phyloP scores from a whole-genome alignment of 1,284 basidiomycete genomes.

The Retiboletus flavoniger region DNA sequence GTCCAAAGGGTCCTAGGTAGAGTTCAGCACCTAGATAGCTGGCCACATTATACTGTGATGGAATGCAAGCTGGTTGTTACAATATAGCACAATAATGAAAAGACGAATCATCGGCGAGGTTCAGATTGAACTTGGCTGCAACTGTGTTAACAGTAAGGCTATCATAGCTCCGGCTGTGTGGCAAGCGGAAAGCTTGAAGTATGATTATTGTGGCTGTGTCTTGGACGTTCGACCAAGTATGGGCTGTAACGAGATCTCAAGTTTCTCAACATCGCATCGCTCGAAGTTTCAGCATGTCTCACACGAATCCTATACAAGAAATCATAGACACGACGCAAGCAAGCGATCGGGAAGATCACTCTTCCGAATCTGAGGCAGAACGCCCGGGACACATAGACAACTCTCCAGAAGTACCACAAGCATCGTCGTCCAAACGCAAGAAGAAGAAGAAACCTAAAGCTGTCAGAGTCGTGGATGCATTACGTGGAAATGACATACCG shows the following conservation, averaged over 20 bases:
- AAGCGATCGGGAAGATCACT: constrained; percentile 33
- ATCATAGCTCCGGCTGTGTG: too few relatives aligned
- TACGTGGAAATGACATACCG: constrained; percentile 55
- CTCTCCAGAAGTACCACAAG: constrained; percentile 22
- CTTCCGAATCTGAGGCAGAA: constrained; percentile 37
- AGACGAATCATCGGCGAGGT: too few relatives aligned
- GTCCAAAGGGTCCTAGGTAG: too few relatives aligned
- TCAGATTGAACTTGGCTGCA: too few relatives aligned
- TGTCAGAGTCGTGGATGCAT: constrained; percentile 44
- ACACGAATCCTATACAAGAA: constrained; percentile 42
- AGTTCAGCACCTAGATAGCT: too few relatives aligned
- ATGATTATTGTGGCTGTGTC: constrained; percentile 20
- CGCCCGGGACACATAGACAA: constrained; percentile 31
- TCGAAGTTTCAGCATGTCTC: constrained; percentile 19
- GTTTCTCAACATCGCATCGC: background rate
- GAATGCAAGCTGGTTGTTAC: too few relatives aligned
- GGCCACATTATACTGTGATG: too few relatives aligned
- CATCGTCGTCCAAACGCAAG: constrained; percentile 61
- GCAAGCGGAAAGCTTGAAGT: too few relatives aligned
- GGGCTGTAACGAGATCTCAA: too few relatives aligned
- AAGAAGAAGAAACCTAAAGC: constrained; percentile 76
- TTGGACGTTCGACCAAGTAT: background rate
- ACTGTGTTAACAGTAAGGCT: too few relatives aligned
- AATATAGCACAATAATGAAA: too few relatives aligned
- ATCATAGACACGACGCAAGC: constrained; percentile 41